Percentiles rank a stretch among this genome's conserved stretches.
Evolutionary conservation across 2,329 filamentous ascomycete genomes (phyloP).

Genomic region (Claviceps arundinis): DNA sequence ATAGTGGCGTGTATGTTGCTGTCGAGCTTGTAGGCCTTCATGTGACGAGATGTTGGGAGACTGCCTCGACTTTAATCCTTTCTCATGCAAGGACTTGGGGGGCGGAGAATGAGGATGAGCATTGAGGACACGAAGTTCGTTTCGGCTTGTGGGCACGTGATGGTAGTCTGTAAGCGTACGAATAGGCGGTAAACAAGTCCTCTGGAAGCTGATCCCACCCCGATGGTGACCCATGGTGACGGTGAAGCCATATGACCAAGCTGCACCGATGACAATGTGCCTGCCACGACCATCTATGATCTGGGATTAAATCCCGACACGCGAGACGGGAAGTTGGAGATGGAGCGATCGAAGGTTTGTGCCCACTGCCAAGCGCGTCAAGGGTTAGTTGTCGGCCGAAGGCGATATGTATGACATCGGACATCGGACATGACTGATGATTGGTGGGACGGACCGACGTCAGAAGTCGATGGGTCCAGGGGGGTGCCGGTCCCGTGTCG

Average conservation of each 20-base stretch:
- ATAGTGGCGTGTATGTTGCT: neutral
- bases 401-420: no score
- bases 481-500: neutral
- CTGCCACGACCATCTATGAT: no score
- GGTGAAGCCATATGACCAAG: neutral
- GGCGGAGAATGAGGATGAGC: neutral
- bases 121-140: neutral
- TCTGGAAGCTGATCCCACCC: neutral
- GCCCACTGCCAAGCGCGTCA: no score
- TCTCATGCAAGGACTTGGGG: neutral
- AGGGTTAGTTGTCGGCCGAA: neutral
- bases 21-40: neutral
- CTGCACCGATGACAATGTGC: neutral
- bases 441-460: neutral
- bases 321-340: no score
- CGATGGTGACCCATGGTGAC: neutral
- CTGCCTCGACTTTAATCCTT: neutral
- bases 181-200: no score
- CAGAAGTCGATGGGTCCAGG: neutral
- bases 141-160: neutral
- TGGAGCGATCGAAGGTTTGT: no score
- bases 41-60: neutral
- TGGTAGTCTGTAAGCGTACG: no score
- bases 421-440: neutral
- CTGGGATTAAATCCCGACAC: no score